Conservation (phyloP, 164 flowering plant species). For the Nelumbo lutea region DNA sequence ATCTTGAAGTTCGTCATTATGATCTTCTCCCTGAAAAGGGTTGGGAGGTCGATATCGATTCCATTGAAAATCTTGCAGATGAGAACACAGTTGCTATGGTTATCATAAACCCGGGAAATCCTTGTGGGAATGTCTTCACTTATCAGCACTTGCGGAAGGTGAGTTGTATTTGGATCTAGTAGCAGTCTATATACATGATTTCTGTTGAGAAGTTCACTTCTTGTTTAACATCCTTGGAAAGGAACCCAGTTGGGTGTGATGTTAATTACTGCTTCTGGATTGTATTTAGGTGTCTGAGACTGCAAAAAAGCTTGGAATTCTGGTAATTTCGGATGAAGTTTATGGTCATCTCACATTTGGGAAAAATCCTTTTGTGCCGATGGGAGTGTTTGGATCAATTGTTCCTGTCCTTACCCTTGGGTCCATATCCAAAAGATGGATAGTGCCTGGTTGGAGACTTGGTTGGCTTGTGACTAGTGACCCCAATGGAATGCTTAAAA, state of each 20-base stretch:
- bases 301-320: constrained; percentile 56
- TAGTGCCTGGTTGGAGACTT: constrained; percentile 95
- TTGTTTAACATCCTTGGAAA: neutral
- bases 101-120: constrained; percentile 87
- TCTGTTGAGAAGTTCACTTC: neutral
- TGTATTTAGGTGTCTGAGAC: constrained; percentile 69
- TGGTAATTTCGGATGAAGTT: constrained; percentile 90
- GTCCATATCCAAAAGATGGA: constrained; percentile 92
- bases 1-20: constrained; percentile 56
- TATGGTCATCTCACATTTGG: constrained; percentile 89
- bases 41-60: constrained; percentile 83
- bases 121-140: constrained; percentile 82
- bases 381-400: constrained; percentile 80
- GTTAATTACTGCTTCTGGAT: neutral
- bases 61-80: constrained; percentile 67
- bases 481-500: constrained; percentile 53
- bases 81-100: constrained; percentile 80
- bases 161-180: neutral
- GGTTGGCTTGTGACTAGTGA: constrained; percentile 87
- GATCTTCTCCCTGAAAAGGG: constrained; percentile 71
- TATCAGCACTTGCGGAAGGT: constrained; percentile 75
- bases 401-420: constrained; percentile 89
- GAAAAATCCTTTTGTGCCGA: constrained; percentile 70
- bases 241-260: neutral
- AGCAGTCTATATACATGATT: neutral